Evolutionary conservation across 805 yeast species (phyloP), one percentile per base, ranked within the genome.

Genomic region (Blastobotrys terrestris): DNA sequence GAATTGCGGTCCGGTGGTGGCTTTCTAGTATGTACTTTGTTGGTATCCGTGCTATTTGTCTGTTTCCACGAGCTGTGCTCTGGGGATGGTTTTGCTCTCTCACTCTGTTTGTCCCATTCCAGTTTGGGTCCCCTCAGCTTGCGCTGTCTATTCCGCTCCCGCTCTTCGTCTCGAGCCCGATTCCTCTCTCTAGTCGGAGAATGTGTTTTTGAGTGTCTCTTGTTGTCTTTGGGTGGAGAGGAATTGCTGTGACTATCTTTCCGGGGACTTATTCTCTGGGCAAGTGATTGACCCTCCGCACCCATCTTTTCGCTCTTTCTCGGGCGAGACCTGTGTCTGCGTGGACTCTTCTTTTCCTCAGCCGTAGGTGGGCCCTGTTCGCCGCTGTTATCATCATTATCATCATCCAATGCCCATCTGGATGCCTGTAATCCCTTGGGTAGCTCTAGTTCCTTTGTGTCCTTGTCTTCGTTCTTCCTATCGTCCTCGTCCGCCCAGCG

Each of bases 121-220:
- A 50, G 31, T 21, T 15, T 22, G 21, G 44, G 48, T 31, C 43
- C 50, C 5, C 15, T 5, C 20, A 53, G 51, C 26, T 53, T 53
- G 44, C 46, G 49, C 39, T 19, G 49, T 39, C 53, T 44, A 26
- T 53, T 15, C 18, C 21, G 21, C 31, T 53, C 55, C 15, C 55
- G 48, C 22, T 46, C 53, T 11, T 50, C 44, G 44, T 41, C 19
- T 41, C 44, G 14, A 20, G 43, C 21, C 22, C 20, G n/a, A 26
- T 44, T 20, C 26, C 31, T 26, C 5, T 5, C 11, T 26, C 35
- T 5, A 5, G 35, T 26, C 35, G 35, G 35, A 5, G 35, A 26
- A 11, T n/a, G n/a, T n/a, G n/a, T n/a, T n/a, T n/a, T n/a, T n/a
- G n/a, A n/a, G n/a, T n/a, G n/a, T n/a, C n/a, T n/a, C n/a, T 44